phyloP scores from a whole-genome alignment of 306 rosid genomes.

The Purshia tridentata region DNA sequence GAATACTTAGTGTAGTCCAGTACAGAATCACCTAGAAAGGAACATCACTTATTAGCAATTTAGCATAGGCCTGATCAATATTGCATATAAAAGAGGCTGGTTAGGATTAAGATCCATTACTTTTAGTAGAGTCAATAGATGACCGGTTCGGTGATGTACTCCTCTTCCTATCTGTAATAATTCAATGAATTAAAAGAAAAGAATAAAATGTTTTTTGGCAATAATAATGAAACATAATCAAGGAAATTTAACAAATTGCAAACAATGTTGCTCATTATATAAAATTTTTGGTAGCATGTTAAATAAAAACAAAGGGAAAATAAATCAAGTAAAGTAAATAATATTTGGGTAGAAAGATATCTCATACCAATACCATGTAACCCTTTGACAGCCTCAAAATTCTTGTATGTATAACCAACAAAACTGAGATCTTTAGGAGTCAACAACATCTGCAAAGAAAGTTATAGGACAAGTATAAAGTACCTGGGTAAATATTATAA shows the following conservation, averaged over 20 bases:
- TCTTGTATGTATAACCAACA: slow-evolving; percentile 96
- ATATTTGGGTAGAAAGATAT: slow-evolving; percentile 22
- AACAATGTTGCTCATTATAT: neutral
- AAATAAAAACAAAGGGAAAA: slow-evolving; percentile 6
- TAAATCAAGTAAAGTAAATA: neutral
- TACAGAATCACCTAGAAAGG: slow-evolving; percentile 58
- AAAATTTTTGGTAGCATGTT: neutral
- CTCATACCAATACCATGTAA: slow-evolving; percentile 47
- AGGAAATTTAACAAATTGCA: slow-evolving; percentile 2
- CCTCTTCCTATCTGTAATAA: slow-evolving; percentile 40
- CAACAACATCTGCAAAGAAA: slow-evolving; percentile 55
- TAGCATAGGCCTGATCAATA: neutral
- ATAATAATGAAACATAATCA: neutral
- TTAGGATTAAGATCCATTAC: slow-evolving; percentile 38
- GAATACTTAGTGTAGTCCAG: slow-evolving; percentile 40
- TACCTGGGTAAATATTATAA: neutral
- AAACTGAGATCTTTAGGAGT: slow-evolving; percentile 88
- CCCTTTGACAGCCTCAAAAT: slow-evolving; percentile 88
- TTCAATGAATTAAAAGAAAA: slow-evolving; percentile 5
- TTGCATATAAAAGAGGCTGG: neutral
- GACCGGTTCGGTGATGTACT: slow-evolving; percentile 37
- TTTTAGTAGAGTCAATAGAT: slow-evolving; percentile 52
- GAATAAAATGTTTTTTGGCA: neutral
- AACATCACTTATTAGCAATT: neutral
- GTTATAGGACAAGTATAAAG: slow-evolving; percentile 6